Evolutionary conservation across 495 filamentous ascomycete species (phyloP).

Genomic region (Podospora bellae-mahoneyi): DNA sequence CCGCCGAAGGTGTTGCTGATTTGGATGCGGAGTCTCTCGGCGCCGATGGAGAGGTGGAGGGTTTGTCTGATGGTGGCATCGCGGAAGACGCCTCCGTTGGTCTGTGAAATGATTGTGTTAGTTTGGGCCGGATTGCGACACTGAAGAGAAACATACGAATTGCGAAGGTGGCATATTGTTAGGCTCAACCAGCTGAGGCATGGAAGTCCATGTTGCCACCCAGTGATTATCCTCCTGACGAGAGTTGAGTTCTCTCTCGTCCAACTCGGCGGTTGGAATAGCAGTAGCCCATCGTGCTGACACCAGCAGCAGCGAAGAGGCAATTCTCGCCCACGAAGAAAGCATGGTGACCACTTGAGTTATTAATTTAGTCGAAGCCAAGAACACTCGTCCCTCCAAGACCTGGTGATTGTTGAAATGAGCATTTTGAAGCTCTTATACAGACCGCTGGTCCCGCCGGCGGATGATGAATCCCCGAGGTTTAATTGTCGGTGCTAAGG

Average conservation of each 20-base stretch:
- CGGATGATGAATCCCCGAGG: constrained; percentile 26
- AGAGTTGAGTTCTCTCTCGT: constrained; percentile 1
- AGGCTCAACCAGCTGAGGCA: constrained; percentile 64
- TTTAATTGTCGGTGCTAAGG: constrained; percentile 21
- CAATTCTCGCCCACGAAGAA: constrained; percentile 11
- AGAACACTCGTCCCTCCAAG: neutral
- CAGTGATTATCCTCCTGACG: constrained; percentile 43
- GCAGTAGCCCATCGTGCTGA: constrained; percentile 11
- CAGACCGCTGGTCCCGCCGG: neutral
- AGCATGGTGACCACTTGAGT: constrained; percentile 7
- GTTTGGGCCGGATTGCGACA: neutral
- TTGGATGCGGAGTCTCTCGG: constrained; percentile 56
- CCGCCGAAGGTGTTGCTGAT: constrained; percentile 67
- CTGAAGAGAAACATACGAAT: constrained; percentile 47
- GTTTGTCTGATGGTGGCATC: constrained; percentile 69
- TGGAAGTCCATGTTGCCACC: constrained; percentile 64
- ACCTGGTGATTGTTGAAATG: neutral
- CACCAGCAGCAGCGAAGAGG: constrained; percentile 8
- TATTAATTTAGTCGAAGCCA: neutral
- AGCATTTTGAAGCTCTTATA: constrained; percentile 10
- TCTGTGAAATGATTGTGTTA: constrained; percentile 12
- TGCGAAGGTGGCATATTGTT: constrained; percentile 58
- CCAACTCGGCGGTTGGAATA: constrained; percentile 7
- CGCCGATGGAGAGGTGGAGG: constrained; percentile 54
- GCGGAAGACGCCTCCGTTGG: constrained; percentile 31